A percentile compares a stretch with the other conserved stretches of the same genome.
Conservation (phyloP, 2,329 filamentous ascomycete genomes). For the Trichoderma atrobrunneum region DNA sequence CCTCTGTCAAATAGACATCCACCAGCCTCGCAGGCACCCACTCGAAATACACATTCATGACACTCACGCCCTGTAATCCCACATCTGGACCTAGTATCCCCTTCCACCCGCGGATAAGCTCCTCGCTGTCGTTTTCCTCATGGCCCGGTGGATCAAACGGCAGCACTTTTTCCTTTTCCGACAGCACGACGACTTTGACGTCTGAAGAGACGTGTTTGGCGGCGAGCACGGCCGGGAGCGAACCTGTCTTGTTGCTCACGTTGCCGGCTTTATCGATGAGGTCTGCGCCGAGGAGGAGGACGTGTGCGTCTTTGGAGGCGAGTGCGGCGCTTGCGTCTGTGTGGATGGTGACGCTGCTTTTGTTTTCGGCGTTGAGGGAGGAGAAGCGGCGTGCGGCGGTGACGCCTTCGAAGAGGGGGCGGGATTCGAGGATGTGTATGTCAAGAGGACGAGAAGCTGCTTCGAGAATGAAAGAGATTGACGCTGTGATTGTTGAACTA, state of each 20-base stretch:
- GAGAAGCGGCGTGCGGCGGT: constrained; percentile 52
- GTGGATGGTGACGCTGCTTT: constrained; percentile 45
- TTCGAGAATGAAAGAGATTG: constrained; percentile 43
- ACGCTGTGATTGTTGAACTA: constrained; percentile 58
- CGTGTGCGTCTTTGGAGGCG: constrained; percentile 49
- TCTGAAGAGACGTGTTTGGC: constrained; percentile 47
- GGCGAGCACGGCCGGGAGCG: constrained; percentile 55
- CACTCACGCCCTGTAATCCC: constrained; percentile 26
- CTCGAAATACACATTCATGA: constrained; percentile 58
- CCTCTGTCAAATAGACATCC: constrained; percentile 54
- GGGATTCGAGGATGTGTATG: constrained; percentile 62
- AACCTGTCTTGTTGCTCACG: constrained; percentile 66
- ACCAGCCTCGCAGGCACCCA: constrained; percentile 53
- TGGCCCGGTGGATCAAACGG: constrained; percentile 42
- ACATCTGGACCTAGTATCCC: constrained; percentile 15
- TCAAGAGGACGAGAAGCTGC: constrained; percentile 38
- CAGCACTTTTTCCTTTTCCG: constrained; percentile 59
- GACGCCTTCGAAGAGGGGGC: constrained; percentile 64
- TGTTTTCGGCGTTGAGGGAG: constrained; percentile 29
- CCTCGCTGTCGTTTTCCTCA: constrained; percentile 49
- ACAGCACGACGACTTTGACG: constrained; percentile 53
- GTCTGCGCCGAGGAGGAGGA: constrained; percentile 64
- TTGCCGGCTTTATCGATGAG: constrained; percentile 55
- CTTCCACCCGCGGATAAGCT: constrained; percentile 50
- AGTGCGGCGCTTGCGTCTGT: constrained; percentile 60